Conservation (phyloP, 2,329 filamentous ascomycete species). For the Aspergillus udagawae region DNA sequence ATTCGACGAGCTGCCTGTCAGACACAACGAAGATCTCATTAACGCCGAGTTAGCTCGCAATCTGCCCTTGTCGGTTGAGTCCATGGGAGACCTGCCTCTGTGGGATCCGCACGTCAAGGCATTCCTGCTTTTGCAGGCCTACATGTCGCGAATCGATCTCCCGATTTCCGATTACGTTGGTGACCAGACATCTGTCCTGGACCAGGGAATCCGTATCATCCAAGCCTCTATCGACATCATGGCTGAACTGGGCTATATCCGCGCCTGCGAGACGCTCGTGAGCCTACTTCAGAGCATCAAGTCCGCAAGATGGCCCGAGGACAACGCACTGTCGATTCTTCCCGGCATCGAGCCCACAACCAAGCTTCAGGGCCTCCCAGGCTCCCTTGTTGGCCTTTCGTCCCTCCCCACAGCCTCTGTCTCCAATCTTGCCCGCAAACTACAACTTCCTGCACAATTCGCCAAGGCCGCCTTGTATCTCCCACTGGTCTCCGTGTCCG, state of each 20-base stretch:
- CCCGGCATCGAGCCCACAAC: conserved; percentile 57
- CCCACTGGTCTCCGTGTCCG: conserved; percentile 63
- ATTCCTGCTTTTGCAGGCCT: conserved; percentile 87
- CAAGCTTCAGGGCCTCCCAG: conserved; percentile 23
- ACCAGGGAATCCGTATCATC: conserved; percentile 94
- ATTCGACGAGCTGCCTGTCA: conserved; percentile 95
- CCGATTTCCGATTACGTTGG: conserved; percentile 97
- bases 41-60: conserved; percentile 85
- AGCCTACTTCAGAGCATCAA: conserved; percentile 87
- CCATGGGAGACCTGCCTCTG: conserved; percentile 69
- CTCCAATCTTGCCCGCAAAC: conserved; percentile 23
- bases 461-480: conserved; percentile 61
- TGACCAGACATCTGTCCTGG: conserved; percentile 81
- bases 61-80: conserved; percentile 64
- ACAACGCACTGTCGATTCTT: conserved; percentile 73
- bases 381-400: conserved; percentile 28
- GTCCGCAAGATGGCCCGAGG: conserved; percentile 82
- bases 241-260: conserved; percentile 79
- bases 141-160: conserved; percentile 87
- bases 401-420: conserved; percentile 24
- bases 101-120: conserved; percentile 99
- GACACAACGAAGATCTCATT: conserved; percentile 97
- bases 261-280: conserved; percentile 77
- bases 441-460: conserved; percentile 37
- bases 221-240: conserved; percentile 93